Evolutionary conservation across 2,329 filamentous ascomycete species (phyloP).

Genomic region (Pezicula neosporulosa): DNA sequence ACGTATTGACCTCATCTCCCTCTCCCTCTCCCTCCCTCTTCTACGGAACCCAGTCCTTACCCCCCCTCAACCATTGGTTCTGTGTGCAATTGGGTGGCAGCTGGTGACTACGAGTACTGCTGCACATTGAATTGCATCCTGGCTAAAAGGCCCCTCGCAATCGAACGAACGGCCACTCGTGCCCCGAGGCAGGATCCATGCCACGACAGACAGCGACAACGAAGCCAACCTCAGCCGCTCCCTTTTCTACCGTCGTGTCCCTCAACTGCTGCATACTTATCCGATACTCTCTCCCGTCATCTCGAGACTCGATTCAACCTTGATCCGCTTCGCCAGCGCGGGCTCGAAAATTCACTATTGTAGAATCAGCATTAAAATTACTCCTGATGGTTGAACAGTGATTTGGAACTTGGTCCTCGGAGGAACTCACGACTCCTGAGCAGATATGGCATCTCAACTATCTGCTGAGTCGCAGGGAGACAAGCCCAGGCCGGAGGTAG

Average conservation of each 20-base stretch:
- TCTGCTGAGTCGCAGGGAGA: slow-evolving; percentile 33
- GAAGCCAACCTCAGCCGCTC: background rate
- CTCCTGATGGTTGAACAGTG: slow-evolving; percentile 20
- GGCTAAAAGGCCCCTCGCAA: no score
- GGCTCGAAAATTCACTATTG: background rate
- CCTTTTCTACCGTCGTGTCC: background rate
- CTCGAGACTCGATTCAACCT: background rate
- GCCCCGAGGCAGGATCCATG: no score
- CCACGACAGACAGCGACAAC: background rate
- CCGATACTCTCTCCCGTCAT: background rate
- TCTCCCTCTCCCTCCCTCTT: no score
- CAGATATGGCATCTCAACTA: slow-evolving; percentile 37
- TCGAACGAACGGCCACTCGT: no score
- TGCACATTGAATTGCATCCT: no score
- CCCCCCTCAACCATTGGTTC: no score
- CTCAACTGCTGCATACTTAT: no score
- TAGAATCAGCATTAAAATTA: background rate
- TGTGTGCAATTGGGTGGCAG: no score
- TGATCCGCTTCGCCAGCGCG: background rate
- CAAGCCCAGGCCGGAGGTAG: slow-evolving; percentile 48
- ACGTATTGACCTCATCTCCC: no score
- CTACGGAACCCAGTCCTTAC: no score
- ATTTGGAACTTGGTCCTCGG: slow-evolving; percentile 12
- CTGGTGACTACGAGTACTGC: no score
- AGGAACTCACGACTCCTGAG: slow-evolving; percentile 15